phyloP scores from a whole-genome alignment of 202 grass and related monocot genomes.

The Carex sylvatica region DNA sequence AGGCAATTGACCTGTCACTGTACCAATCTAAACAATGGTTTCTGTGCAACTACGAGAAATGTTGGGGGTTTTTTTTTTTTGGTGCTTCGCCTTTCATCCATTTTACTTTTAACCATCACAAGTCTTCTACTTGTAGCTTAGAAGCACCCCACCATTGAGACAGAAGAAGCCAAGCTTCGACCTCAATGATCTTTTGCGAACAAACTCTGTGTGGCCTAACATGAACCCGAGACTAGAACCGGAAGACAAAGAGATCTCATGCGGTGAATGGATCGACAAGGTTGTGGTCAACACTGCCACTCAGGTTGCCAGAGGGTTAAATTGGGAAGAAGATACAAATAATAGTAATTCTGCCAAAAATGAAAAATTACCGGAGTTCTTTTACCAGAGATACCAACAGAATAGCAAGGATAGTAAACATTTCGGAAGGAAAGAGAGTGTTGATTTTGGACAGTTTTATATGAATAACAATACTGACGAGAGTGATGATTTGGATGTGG shows the following conservation, averaged over 20 bases:
- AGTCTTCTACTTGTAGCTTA: slow-evolving; percentile 41
- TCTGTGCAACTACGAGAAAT: neutral
- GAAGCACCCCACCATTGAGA: slow-evolving; percentile 45
- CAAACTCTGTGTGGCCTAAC: slow-evolving; percentile 71
- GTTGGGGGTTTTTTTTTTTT: neutral
- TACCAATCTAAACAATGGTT: neutral
- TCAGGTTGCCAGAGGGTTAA: slow-evolving; percentile 34
- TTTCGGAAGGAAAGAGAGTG: slow-evolving; percentile 48
- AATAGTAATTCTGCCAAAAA: neutral
- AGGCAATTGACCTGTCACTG: neutral
- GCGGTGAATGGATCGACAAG: slow-evolving; percentile 91
- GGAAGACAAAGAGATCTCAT: slow-evolving; percentile 68
- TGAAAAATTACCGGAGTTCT: slow-evolving; percentile 72
- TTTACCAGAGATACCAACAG: slow-evolving; percentile 77
- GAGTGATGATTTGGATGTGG: slow-evolving; percentile 93
- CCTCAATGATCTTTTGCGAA: slow-evolving; percentile 67
- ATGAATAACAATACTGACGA: slow-evolving; percentile 70
- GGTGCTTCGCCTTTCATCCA: neutral
- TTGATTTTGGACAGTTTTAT: slow-evolving; percentile 57
- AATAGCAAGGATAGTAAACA: slow-evolving; percentile 42
- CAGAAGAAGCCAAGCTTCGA: slow-evolving; percentile 97
- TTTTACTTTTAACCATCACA: neutral
- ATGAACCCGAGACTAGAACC: slow-evolving; percentile 57
- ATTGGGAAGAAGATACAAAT: slow-evolving; percentile 69
- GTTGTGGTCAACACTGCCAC: slow-evolving; percentile 75